Evolutionary conservation across 352 stramenopile species (phyloP).

Genomic region (Phytophthora megakarya): DNA sequence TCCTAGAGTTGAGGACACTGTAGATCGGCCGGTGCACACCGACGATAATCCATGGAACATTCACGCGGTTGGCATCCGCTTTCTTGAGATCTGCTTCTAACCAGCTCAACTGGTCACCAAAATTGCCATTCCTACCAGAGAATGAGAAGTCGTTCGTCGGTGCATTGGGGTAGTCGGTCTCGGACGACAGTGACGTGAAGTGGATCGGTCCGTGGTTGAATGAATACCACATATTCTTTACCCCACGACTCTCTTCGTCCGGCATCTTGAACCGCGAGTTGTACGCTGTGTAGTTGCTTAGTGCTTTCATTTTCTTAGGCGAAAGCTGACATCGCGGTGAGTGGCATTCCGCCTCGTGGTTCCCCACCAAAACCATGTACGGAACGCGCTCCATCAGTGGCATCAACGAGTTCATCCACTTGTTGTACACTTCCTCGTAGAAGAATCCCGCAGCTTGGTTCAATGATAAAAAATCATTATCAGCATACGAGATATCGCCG

Average conservation of each 20-base stretch:
- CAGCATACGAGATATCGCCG: slow-evolving; percentile 67
- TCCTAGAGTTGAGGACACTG: slow-evolving; percentile 24
- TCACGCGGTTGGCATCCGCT: slow-evolving; percentile 50
- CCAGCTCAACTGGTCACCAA: slow-evolving; percentile 59
- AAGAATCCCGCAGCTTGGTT: slow-evolving; percentile 63
- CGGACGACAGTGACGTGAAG: slow-evolving; percentile 83
- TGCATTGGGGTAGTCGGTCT: slow-evolving; percentile 63
- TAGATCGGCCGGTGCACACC: slow-evolving; percentile 82
- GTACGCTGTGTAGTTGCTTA: slow-evolving; percentile 86
- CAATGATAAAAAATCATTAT: slow-evolving; percentile 32
- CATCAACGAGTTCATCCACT: slow-evolving; percentile 76
- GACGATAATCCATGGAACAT: slow-evolving; percentile 75
- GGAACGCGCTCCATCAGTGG: slow-evolving; percentile 59
- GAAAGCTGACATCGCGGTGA: slow-evolving; percentile 64
- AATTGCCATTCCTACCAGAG: slow-evolving; percentile 54
- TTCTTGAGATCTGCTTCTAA: slow-evolving; percentile 61
- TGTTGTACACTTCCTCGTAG: slow-evolving; percentile 89
- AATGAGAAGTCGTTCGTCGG: no score
- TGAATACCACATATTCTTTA: slow-evolving; percentile 89
- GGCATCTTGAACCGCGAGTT: slow-evolving; percentile 90
- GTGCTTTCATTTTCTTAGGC: slow-evolving; percentile 44
- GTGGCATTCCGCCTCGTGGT: slow-evolving; percentile 91
- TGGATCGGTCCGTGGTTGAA: slow-evolving; percentile 86
- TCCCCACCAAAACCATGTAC: slow-evolving; percentile 87
- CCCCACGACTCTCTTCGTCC: slow-evolving; percentile 55